Evolutionary conservation across 176 grass and related monocot genomes (phyloP).

Genomic region (Cenchrus purpureus): DNA sequence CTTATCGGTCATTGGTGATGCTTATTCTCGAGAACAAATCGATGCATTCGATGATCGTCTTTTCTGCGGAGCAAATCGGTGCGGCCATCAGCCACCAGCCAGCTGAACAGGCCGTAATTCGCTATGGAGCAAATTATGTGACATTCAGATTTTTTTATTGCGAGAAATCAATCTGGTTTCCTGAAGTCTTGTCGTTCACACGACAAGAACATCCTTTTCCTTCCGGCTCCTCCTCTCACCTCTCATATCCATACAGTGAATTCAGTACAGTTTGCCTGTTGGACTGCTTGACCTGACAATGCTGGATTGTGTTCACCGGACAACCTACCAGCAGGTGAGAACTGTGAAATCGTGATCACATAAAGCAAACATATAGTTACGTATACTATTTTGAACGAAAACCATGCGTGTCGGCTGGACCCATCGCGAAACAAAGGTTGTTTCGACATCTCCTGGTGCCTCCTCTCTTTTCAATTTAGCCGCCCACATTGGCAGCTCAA

Average conservation of each 20-base stretch:
- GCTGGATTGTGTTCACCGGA: conserved; percentile 22
- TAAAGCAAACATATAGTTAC: neutral
- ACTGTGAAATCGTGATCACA: conserved; percentile 25
- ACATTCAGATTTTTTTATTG: neutral
- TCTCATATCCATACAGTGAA: conserved; percentile 19
- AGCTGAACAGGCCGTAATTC: no score
- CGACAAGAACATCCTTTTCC: conserved; percentile 14
- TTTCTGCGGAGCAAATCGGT: no score
- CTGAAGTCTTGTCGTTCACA: neutral
- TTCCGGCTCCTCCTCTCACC: conserved; percentile 1
- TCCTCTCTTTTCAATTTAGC: neutral
- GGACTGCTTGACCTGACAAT: conserved; percentile 16
- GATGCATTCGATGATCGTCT: no score
- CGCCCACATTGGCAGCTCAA: neutral
- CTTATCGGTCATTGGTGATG: no score
- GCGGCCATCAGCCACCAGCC: no score
- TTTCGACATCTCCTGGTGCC: neutral
- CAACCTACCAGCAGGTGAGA: conserved; percentile 21
- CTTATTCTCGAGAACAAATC: no score
- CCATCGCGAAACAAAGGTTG: neutral
- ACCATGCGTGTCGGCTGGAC: neutral
- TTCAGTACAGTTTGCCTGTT: conserved; percentile 32
- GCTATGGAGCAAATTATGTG: neutral
- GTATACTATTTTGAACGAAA: neutral
- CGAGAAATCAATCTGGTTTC: conserved; percentile 4